phyloP scores from a whole-genome alignment of 2,329 filamentous ascomycete species.

The Colletotrichum sp. region DNA sequence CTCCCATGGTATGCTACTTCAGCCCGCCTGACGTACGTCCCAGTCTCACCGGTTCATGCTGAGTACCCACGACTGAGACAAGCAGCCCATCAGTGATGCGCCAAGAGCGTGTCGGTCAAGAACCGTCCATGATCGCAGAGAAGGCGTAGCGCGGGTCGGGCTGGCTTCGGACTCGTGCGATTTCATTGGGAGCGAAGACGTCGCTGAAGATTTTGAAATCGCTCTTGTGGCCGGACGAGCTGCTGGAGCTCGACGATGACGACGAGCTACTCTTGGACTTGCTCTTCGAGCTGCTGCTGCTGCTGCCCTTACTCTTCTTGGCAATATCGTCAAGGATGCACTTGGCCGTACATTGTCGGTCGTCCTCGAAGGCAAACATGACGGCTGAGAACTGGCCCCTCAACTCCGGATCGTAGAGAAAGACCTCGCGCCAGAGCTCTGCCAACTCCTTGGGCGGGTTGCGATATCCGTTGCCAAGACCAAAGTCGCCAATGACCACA shows the following conservation, averaged over 20 bases:
- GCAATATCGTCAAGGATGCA: conserved; percentile 60
- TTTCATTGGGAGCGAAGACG: conserved; percentile 55
- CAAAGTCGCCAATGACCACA: conserved; percentile 69
- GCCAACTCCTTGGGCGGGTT: conserved; percentile 71
- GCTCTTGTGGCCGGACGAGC: conserved; percentile 28
- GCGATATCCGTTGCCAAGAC: conserved; percentile 65
- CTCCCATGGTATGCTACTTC: neutral
- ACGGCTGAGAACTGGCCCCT: conserved; percentile 66
- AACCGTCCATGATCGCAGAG: conserved; percentile 22
- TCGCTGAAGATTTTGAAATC: conserved; percentile 60
- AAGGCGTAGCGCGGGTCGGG: conserved; percentile 58
- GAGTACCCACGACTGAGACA: conserved; percentile 8
- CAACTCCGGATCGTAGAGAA: conserved; percentile 67
- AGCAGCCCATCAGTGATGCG: neutral
- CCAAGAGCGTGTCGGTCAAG: conserved; percentile 6
- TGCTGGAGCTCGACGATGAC: conserved; percentile 30
- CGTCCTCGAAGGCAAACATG: conserved; percentile 69
- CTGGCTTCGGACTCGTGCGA: conserved; percentile 53
- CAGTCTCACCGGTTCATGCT: neutral
- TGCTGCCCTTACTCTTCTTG: conserved; percentile 47
- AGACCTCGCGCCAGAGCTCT: conserved; percentile 68
- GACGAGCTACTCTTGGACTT: conserved; percentile 36
- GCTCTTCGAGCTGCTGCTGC: conserved; percentile 31
- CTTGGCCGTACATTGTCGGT: conserved; percentile 55
- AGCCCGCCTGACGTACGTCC: conserved; percentile 14